Evolutionary conservation across 2,329 filamentous ascomycete species (phyloP).

Genomic region (Colletotrichum tofieldiae): DNA sequence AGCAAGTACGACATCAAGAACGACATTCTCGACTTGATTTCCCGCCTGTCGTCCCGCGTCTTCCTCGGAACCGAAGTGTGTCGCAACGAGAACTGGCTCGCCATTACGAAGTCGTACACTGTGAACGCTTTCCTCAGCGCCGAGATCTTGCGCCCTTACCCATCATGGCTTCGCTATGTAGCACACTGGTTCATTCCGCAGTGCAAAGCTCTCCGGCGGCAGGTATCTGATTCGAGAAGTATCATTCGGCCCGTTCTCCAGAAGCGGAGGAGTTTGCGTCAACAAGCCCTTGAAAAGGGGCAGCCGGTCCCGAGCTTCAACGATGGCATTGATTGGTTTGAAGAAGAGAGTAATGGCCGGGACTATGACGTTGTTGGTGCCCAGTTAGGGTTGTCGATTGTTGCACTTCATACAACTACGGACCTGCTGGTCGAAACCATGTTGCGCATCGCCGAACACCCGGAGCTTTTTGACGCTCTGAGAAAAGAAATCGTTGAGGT

Average conservation of each 20-base stretch:
- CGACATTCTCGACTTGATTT: constrained; percentile 53
- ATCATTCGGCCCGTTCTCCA: constrained; percentile 54
- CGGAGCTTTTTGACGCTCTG: constrained; percentile 55
- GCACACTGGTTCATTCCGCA: constrained; percentile 22
- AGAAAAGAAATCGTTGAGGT: constrained; percentile 47
- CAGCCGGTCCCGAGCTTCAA: constrained; percentile 43
- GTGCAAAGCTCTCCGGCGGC: constrained; percentile 50
- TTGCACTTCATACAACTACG: constrained; percentile 61
- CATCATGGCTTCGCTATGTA: background rate
- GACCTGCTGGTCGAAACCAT: constrained; percentile 55
- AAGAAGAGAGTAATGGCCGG: constrained; percentile 60
- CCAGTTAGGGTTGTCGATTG: constrained; percentile 83
- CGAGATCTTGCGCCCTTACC: constrained; percentile 10
- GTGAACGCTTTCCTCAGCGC: constrained; percentile 32
- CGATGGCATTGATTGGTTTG: constrained; percentile 62
- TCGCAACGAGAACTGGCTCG: constrained; percentile 63
- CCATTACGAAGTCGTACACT: constrained; percentile 55
- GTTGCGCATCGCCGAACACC: constrained; percentile 56
- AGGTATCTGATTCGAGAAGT: constrained; percentile 54
- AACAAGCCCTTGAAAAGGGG: constrained; percentile 44
- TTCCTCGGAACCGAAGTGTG: constrained; percentile 63
- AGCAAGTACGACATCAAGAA: constrained; percentile 22
- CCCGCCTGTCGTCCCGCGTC: constrained; percentile 64
- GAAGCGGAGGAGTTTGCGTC: constrained; percentile 47
- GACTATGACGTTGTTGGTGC: constrained; percentile 78